Evolutionary conservation across 2,329 filamentous ascomycete genomes (phyloP).

Genomic region (Sporothrix globosa): DNA sequence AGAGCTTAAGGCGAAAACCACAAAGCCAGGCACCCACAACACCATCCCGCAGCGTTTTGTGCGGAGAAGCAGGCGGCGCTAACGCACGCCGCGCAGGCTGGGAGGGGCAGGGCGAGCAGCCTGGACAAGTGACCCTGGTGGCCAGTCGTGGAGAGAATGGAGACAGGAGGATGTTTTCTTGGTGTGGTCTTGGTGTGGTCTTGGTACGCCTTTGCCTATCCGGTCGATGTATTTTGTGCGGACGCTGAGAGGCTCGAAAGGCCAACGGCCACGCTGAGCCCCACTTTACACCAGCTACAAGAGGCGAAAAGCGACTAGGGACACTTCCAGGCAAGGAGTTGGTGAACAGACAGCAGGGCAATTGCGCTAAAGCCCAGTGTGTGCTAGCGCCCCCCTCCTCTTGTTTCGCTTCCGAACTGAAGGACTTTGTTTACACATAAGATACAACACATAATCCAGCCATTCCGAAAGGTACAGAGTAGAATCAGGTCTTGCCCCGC

Average conservation of each 20-base stretch:
- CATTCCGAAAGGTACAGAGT: constrained; percentile 31
- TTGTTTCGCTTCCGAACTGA: neutral
- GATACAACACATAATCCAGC: constrained; percentile 32
- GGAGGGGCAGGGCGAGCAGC: neutral
- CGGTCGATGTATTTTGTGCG: no score
- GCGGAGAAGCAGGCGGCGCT: constrained; percentile 33
- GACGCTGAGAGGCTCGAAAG: no score
- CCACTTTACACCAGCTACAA: constrained; percentile 15
- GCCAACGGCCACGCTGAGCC: no score
- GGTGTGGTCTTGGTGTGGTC: neutral
- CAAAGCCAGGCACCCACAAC: constrained; percentile 9
- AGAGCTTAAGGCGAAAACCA: neutral
- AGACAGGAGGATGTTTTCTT: neutral
- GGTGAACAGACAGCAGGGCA: neutral
- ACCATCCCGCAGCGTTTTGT: constrained; percentile 24
- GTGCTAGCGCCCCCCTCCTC: constrained; percentile 21
- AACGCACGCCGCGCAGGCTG: constrained; percentile 28
- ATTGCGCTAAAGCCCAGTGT: neutral
- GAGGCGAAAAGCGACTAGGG: constrained; percentile 3
- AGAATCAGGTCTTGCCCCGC: constrained; percentile 12
- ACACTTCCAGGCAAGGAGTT: neutral
- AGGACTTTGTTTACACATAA: no score
- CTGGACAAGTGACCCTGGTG: neutral
- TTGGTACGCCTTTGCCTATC: neutral
- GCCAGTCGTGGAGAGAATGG: neutral